Evolutionary conservation across 768 basidiomycete genomes (phyloP).

Genomic region (Suillus spraguei): DNA sequence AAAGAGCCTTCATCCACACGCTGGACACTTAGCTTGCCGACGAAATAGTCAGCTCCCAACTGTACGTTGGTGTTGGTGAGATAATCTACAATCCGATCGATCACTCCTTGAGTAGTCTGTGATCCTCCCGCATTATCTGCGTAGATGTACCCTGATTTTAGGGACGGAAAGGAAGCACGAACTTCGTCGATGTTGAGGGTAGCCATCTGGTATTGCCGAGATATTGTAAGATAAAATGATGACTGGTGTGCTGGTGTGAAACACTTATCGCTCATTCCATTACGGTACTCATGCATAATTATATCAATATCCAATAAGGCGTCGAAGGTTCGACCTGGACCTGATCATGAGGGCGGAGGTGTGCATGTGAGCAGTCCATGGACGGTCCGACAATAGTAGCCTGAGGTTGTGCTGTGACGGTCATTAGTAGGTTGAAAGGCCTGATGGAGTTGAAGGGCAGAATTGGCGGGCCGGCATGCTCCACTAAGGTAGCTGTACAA

Average conservation of each 20-base stretch:
- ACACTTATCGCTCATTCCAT: background rate
- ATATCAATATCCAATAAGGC: background rate
- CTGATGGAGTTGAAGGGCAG: too few species aligned
- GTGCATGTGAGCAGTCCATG: too few species aligned
- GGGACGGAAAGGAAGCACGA: slow-evolving; percentile 64
- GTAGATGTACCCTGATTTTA: slow-evolving; percentile 62
- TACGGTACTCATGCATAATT: background rate
- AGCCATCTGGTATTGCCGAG: slow-evolving; percentile 18
- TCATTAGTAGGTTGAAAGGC: too few species aligned
- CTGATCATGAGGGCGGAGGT: background rate
- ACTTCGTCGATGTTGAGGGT: slow-evolving; percentile 50
- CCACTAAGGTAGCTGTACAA: too few species aligned
- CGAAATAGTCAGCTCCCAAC: slow-evolving; percentile 68
- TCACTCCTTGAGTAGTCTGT: slow-evolving; percentile 56
- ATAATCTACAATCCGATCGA: slow-evolving; percentile 66
- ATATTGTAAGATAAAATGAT: background rate
- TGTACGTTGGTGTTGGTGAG: slow-evolving; percentile 74
- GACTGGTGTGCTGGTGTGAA: background rate
- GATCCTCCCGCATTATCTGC: slow-evolving; percentile 82
- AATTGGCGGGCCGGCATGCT: too few species aligned
- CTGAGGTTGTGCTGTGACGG: too few species aligned
- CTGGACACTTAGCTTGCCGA: slow-evolving; percentile 54
- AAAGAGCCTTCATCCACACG: slow-evolving; percentile 52
- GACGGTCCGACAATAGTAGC: too few species aligned
- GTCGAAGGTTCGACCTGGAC: too few species aligned